phyloP scores from a whole-genome alignment of 2,329 filamentous ascomycete genomes.

The Fusarium continuum region DNA sequence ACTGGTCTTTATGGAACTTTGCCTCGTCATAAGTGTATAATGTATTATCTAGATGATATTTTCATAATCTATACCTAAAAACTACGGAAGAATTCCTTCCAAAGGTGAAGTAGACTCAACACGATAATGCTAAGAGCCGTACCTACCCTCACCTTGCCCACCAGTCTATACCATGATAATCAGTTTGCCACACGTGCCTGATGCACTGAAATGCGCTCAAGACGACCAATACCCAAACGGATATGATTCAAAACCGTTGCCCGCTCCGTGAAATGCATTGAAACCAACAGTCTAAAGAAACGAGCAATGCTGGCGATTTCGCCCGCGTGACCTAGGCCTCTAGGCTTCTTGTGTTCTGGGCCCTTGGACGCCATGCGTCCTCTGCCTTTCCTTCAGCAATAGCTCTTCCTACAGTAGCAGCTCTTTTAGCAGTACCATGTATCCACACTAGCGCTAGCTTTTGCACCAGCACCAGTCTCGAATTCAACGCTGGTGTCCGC shows the following conservation, averaged over 20 bases:
- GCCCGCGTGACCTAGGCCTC: background rate
- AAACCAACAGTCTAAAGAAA: conserved; percentile 10
- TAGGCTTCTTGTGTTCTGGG: background rate
- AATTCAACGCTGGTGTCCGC: background rate
- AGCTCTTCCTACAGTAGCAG: background rate
- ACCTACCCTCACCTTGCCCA: background rate
- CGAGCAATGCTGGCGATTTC: background rate
- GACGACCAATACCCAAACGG: conserved; percentile 1
- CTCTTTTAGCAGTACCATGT: background rate
- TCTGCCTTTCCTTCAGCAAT: no score
- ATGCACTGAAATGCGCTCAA: no score
- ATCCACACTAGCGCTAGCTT: background rate
- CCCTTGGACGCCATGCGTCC: no score
- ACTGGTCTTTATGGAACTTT: background rate
- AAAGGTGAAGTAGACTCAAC: background rate
- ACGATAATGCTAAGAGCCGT: background rate
- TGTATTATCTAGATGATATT: background rate
- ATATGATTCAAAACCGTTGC: conserved; percentile 1
- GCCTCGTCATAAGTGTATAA: background rate
- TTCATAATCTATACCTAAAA: background rate
- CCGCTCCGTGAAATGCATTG: conserved; percentile 12
- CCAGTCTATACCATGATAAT: conserved; percentile 7
- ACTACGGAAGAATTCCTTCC: background rate
- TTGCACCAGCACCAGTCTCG: background rate
- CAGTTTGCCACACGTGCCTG: background rate